Percentiles rank a stretch among this genome's conserved stretches.
These are phyloP conservation scores for Polyporus arcularius DNA, from an alignment of 768 basidiomycete species.

Conservation along the genomic window DNA sequence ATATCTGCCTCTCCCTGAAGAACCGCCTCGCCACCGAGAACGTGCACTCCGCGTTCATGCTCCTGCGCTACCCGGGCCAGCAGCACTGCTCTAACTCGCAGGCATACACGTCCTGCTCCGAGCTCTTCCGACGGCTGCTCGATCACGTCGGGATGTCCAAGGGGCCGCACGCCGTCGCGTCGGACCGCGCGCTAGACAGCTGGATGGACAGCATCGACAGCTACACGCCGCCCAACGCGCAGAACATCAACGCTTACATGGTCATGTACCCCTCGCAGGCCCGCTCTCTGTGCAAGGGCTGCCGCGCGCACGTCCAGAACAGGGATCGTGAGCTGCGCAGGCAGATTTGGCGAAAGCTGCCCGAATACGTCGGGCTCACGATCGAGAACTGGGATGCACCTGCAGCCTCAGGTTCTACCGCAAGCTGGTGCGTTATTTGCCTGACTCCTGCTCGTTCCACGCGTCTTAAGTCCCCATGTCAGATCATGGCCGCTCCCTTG, in stretches of 20 bases:
- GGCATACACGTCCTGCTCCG: not conserved
- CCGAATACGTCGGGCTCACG: not conserved
- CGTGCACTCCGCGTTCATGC: not conserved
- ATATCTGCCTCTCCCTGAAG: not conserved
- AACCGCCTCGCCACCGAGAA: not conserved
- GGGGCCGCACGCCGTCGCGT: not conserved
- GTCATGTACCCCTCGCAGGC: not conserved
- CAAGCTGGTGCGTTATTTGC: too few relatives aligned
- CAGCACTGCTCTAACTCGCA: not conserved
- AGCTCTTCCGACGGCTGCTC: not conserved
- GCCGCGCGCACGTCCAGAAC: not conserved
- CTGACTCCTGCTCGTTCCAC: too few relatives aligned
- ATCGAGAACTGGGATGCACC: not conserved
- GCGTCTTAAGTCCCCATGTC: too few relatives aligned
- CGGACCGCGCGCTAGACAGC: slow-evolving; percentile 2
- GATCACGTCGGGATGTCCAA: not conserved
- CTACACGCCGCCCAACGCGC: not conserved
- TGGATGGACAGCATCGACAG: slow-evolving; percentile 3
- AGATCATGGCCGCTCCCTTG: too few relatives aligned
- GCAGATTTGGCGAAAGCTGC: slow-evolving; percentile 6
- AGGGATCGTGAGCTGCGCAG: not conserved
- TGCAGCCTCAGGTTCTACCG: too few relatives aligned
- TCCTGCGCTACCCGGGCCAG: not conserved
- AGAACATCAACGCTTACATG: not conserved
- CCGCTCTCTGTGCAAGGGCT: not conserved